Base-by-base conservation (phyloP, 108 stramenopile genomes). In the Cyclotella atomus region DNA sequence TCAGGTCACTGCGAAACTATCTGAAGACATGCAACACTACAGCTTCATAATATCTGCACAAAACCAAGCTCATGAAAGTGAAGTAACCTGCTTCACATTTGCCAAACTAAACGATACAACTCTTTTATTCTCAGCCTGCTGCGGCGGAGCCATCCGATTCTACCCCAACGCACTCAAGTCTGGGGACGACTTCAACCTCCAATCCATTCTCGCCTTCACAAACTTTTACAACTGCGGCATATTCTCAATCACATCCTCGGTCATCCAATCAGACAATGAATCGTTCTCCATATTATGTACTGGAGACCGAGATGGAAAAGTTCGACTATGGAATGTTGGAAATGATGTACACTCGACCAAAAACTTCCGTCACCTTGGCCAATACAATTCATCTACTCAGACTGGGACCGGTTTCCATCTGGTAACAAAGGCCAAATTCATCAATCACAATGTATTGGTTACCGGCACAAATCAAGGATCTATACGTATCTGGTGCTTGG, bases 391-490 rank as follows among this genome's bases (percentile, higher is more conserved):
- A n/a, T 71, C 70, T 4, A 76, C 66, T 20, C 67, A 62, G 9
- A 52, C 46, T 15, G 75, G 67, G 21, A 67, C 75, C 9, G 59
- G 65, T 27, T 59, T 34, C 24, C 67, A 68, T 38, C 65, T 68
- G 17, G 75, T 76, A 36, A 77, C 76, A 10, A 64, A 70, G 52
- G 63, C 59, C 10, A 56, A 63, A 21, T 77, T 77, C 29, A 47
- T 78, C 16, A 19, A 59, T n/a, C 25, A 73, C 34, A 30, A 73
- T 21, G 52, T 78, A 35, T 41, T 78, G 3, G 65, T 78, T 20
- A 78, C 71, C 20, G 71, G 71, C 36, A 73, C 72, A n/a, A 78
- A 73, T 36, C 53, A 65, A 43, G 77, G 77, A 14, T 71, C 72
- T 41, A 41, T 78, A 21, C 63, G 72, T 12, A 55, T 78, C 28